Percentiles rank a stretch among this genome's conserved stretches.
Conservation (phyloP, 331 rosid genomes). For the Pyrus hybrid region DNA sequence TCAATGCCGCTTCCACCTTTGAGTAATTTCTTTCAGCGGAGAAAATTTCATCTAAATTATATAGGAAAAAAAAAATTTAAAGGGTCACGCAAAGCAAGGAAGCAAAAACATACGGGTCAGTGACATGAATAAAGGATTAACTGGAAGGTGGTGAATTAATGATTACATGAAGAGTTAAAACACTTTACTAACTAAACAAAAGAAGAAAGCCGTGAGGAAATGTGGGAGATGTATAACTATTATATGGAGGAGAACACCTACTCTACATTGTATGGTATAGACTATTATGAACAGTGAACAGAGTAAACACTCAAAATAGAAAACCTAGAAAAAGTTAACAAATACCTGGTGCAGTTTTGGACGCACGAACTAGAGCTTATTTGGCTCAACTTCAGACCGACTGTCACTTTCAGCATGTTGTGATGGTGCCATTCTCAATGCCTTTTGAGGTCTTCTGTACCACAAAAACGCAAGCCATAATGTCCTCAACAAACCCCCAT, state of each 20-base stretch:
- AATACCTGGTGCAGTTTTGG: constrained; percentile 23
- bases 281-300: not conserved
- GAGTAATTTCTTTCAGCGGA: not conserved
- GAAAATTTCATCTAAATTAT: not conserved
- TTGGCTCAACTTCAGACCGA: constrained; percentile 4
- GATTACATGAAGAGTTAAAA: not conserved
- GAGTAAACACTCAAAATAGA: not conserved
- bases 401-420: not conserved
- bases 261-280: not conserved
- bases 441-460: constrained; percentile 27
- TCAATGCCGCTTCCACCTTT: not conserved
- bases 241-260: not conserved
- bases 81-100: not conserved
- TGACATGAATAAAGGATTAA: not conserved
- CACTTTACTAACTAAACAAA: not conserved
- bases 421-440: not conserved
- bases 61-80: not conserved
- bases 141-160: not conserved
- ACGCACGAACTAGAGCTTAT: constrained; percentile 2
- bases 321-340: not conserved
- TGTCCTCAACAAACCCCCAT: constrained; percentile 44
- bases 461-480: constrained; percentile 29
- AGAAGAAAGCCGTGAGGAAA: not conserved
- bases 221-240: not conserved
- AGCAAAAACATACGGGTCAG: not conserved